These are phyloP conservation scores for Leccinum barrowsii DNA, from an alignment of 768 basidiomycete genomes.

Conservation along the genomic window DNA sequence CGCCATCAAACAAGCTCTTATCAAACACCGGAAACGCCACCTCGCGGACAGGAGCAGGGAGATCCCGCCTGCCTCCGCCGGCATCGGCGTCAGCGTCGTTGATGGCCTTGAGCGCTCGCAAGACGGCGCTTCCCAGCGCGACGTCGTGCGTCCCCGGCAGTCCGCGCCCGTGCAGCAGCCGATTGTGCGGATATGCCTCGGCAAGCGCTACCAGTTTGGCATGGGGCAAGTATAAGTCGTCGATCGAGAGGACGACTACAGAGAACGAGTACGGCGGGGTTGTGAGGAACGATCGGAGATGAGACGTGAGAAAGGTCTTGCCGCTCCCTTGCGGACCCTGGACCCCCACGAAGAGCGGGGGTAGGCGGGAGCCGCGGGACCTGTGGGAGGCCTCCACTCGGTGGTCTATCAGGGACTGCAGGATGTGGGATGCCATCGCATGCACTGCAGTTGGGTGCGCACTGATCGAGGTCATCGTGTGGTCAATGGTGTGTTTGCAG, in stretches of 20 bases:
- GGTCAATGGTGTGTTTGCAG: background rate
- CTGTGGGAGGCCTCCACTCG: slow-evolving; percentile 17
- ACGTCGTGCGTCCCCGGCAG: slow-evolving; percentile 93
- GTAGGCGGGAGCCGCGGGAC: background rate
- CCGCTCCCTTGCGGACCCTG: slow-evolving; percentile 96
- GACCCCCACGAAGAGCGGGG: slow-evolving; percentile 78
- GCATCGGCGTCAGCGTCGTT: slow-evolving; percentile 19
- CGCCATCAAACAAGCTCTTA: slow-evolving; percentile 75
- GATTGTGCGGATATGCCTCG: slow-evolving; percentile 46
- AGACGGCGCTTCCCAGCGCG: slow-evolving; percentile 51
- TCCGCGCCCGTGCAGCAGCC: slow-evolving; percentile 77
- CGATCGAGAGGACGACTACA: slow-evolving; percentile 68
- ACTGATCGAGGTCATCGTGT: slow-evolving; percentile 13
- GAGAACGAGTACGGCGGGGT: slow-evolving; percentile 47
- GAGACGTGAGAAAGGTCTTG: slow-evolving; percentile 76
- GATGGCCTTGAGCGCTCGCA: slow-evolving; percentile 47
- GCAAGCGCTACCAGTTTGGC: slow-evolving; percentile 56
- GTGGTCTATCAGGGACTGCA: slow-evolving; percentile 33
- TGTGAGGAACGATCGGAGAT: slow-evolving; percentile 44
- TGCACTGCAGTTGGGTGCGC: slow-evolving; percentile 34
- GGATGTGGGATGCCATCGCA: slow-evolving; percentile 39
- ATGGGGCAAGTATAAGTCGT: slow-evolving; percentile 85
- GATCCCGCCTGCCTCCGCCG: background rate
- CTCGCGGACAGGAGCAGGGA: background rate
- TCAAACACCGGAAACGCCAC: slow-evolving; percentile 78